A percentile compares a stretch with the other conserved stretches of the same genome.
Evolutionary conservation across 345 rosid species (phyloP).

Genomic region (Schrenkiella parvula): DNA sequence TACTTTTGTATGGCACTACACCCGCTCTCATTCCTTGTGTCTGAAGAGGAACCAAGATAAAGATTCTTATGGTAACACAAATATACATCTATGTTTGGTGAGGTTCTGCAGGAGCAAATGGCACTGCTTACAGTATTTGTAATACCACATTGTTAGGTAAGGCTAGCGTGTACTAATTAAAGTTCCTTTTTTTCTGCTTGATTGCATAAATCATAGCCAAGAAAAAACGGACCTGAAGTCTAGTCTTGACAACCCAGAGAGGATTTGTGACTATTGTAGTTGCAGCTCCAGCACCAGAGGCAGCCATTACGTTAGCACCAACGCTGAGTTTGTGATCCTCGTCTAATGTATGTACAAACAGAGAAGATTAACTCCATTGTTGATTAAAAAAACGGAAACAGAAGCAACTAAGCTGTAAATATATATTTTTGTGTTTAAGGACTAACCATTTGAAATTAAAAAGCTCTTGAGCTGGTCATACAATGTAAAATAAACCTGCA

Average conservation of each 20-base stretch:
- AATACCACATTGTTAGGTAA: neutral
- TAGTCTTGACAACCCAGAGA: conserved; percentile 94
- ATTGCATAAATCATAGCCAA: neutral
- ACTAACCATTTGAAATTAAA: conserved; percentile 54
- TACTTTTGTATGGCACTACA: conserved; percentile 66
- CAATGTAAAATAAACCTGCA: conserved; percentile 78
- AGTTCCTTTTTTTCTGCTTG: neutral
- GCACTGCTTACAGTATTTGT: neutral
- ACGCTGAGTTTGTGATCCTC: conserved; percentile 51
- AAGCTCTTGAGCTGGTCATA: conserved; percentile 79
- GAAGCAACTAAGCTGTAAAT: neutral
- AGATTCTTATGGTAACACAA: neutral
- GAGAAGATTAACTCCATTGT: neutral
- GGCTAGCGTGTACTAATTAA: neutral
- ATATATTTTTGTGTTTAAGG: neutral
- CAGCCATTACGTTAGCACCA: conserved; percentile 79
- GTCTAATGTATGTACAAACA: conserved; percentile 32
- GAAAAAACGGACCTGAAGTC: conserved; percentile 60
- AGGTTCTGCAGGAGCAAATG: neutral
- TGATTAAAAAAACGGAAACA: neutral
- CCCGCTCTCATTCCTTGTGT: conserved; percentile 73
- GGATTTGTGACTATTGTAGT: conserved; percentile 77
- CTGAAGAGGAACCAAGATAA: conserved; percentile 33
- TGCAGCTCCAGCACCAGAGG: conserved; percentile 86
- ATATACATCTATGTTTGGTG: neutral